Evolutionary conservation across 306 rosid species (phyloP).

Genomic region (Acmispon strigosus): DNA sequence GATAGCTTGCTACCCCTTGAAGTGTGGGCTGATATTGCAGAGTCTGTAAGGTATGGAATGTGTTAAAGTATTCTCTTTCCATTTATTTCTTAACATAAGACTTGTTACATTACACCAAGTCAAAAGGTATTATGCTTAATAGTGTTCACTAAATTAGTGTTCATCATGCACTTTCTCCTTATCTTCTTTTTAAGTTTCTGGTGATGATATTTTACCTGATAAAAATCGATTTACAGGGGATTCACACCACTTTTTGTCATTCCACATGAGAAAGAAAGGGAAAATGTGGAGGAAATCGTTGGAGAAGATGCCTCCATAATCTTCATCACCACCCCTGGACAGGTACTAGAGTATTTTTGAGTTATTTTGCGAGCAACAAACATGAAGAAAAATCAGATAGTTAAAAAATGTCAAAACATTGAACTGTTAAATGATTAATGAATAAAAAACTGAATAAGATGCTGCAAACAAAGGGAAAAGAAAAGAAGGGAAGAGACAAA

Average conservation of each 20-base stretch:
- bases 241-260: constrained; percentile 77
- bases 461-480: background rate
- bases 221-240: constrained; percentile 39
- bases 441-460: background rate
- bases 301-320: constrained; percentile 66
- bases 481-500: background rate
- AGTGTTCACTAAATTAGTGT: background rate
- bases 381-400: background rate
- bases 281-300: constrained; percentile 54
- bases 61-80: no score
- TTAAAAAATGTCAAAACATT: background rate
- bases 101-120: no score
- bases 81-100: no score
- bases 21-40: constrained; percentile 65
- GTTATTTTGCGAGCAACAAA: constrained; percentile 9
- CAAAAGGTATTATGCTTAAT: background rate
- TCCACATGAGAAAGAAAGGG: constrained; percentile 91
- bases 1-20: constrained; percentile 84
- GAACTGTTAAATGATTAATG: background rate
- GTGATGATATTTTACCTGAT: background rate
- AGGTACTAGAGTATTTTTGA: constrained; percentile 39
- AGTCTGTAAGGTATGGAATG: constrained; percentile 32
- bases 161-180: background rate
- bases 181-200: background rate
- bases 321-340: constrained; percentile 90